Conservation (phyloP, 176 grass and related monocot species). For the Lolium rigidum region DNA sequence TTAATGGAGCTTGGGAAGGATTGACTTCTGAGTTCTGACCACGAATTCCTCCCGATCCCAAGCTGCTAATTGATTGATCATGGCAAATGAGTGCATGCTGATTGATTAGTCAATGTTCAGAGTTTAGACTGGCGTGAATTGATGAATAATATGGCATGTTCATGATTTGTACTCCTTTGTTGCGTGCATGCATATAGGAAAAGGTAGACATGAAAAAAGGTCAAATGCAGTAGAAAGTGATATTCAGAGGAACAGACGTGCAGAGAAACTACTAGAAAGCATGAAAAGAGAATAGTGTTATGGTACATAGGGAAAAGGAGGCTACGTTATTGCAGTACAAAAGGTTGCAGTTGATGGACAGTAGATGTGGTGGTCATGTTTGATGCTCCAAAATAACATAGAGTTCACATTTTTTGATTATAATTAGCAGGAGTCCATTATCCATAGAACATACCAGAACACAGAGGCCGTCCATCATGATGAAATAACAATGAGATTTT, state of each 20-base stretch:
- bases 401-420: neutral
- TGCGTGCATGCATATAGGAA: constrained; percentile 23
- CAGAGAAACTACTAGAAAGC: constrained; percentile 35
- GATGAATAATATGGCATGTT: constrained; percentile 13
- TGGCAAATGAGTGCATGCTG: constrained; percentile 51
- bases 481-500: too few species aligned
- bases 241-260: constrained; percentile 24
- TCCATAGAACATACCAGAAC: too few species aligned
- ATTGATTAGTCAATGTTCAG: constrained; percentile 44
- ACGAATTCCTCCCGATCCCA: constrained; percentile 7
- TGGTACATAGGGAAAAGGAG: constrained; percentile 8
- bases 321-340: constrained; percentile 13
- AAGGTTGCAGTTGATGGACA: constrained; percentile 39
- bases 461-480: too few species aligned
- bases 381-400: neutral
- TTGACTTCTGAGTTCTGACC: constrained; percentile 14
- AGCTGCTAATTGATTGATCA: constrained; percentile 49
- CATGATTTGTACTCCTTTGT: constrained; percentile 8
- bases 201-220: constrained; percentile 27
- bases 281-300: constrained; percentile 31
- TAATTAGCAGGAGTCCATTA: neutral
- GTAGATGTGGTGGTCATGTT: neutral
- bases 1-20: constrained; percentile 27
- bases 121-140: constrained; percentile 14
- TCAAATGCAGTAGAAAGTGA: constrained; percentile 40